phyloP scores from a whole-genome alignment of 225 moss, liverwort and hornwort genomes.

The Physcomitrellopsis africana region DNA sequence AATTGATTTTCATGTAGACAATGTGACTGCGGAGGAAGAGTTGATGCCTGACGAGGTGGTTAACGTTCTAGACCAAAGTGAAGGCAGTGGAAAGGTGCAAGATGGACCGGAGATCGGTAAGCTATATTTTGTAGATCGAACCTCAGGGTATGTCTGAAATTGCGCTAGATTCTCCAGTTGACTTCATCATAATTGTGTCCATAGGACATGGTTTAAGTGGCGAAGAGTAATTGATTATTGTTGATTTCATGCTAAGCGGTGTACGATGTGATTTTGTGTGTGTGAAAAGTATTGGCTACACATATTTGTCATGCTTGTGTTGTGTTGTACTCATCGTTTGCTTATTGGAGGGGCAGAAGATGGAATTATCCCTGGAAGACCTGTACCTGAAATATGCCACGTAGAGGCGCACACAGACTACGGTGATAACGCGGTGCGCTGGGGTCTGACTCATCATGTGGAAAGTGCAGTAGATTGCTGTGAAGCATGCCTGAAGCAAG shows the following conservation, averaged over 20 bases:
- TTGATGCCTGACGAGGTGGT: slow-evolving; percentile 44
- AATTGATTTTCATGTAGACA: slow-evolving; percentile 39
- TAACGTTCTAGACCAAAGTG: slow-evolving; percentile 44
- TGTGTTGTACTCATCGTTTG: background rate
- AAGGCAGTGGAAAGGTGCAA: slow-evolving; percentile 70
- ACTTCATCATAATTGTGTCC: no score
- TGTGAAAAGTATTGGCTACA: background rate
- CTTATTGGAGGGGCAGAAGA: slow-evolving; percentile 66
- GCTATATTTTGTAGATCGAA: slow-evolving; percentile 22
- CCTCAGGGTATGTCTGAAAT: background rate
- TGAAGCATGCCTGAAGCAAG: slow-evolving; percentile 86
- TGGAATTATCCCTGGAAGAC: slow-evolving; percentile 85
- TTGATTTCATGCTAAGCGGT: no score
- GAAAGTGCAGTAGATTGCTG: slow-evolving; percentile 98
- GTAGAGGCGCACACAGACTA: slow-evolving; percentile 93
- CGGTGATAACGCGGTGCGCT: slow-evolving; percentile 76
- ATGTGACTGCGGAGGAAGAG: slow-evolving; percentile 48
- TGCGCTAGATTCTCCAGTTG: background rate
- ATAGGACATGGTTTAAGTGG: no score
- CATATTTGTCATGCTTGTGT: background rate
- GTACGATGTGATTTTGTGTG: background rate
- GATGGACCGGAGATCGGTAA: slow-evolving; percentile 86
- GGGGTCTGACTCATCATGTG: slow-evolving; percentile 77
- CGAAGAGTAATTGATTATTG: no score
- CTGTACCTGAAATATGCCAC: slow-evolving; percentile 63